Evolutionary conservation across 345 rosid species (phyloP), one percentile per base, ranked within the genome.

Genomic region (Leavenworthia alabamica): DNA sequence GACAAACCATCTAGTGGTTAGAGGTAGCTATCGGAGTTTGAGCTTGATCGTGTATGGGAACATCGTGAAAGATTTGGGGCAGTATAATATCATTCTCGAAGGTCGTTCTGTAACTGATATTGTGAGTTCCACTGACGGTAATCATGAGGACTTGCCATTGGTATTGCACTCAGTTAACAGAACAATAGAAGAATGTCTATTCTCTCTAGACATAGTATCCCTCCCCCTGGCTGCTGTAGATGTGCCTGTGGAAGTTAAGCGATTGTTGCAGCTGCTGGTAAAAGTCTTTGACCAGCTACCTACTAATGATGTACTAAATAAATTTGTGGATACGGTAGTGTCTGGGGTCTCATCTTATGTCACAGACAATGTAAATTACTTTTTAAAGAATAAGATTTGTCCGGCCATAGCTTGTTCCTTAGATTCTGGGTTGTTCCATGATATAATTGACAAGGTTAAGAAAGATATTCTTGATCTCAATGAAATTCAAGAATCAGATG

Each of bases 21-120:
- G 99, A 79, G 97, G 99, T 39, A 86, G 96, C 80, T 93, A 93
- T 42, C 94, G 96, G 36, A 85, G 98, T 77, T 75, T 92, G 69
- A 92, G 96, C 78, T 76, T 89, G 80, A 78, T 89, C 54, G 83
- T 92, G 68, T 89, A 86, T 73, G 97, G 99, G 60, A 93, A 89
- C 72, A 89, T 82, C 12, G 99, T 90, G 12, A 96, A 93, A 83
- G 99, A 93, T 83, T 71, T 89, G 73, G 99, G 99, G 73, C 99
- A 93, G 80, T 93, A 80, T 82, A 93, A 85, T 73, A 89, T 93
- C 50, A 90, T 83, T 68, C 84, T 93, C 58, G 96, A 82, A 76
- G 97, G 89, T 79, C 86, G 71, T 79, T 86, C 97, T 71, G 78
- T 93, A 67, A 83, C 86, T 62, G 83, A 80, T 81, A 81, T 86